Evolutionary conservation across 768 basidiomycete species (phyloP).

Genomic region (Leccinum arenicola): DNA sequence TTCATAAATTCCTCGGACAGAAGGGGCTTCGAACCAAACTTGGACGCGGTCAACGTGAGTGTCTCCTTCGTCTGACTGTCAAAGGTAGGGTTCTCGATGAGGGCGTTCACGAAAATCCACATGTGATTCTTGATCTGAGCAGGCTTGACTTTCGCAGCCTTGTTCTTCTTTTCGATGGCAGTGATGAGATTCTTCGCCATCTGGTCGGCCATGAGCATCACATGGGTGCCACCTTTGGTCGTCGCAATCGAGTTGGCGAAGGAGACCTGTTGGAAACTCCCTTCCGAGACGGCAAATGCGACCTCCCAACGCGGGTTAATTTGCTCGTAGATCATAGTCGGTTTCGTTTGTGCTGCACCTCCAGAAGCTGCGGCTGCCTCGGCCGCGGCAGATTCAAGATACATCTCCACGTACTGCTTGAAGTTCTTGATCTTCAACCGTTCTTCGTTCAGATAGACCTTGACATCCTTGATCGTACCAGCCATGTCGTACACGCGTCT

Average conservation of each 20-base stretch:
- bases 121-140: constrained; percentile 96
- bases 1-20: constrained; percentile 94
- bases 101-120: constrained; percentile 95
- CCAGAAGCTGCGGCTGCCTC: constrained; percentile 68
- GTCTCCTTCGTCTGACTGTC: constrained; percentile 99
- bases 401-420: constrained; percentile 96
- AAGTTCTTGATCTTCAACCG: constrained; percentile 91
- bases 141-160: constrained; percentile 89
- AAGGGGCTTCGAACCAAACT: constrained; percentile 86
- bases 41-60: constrained; percentile 78
- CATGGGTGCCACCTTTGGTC: constrained; percentile 94
- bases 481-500: constrained; percentile 97
- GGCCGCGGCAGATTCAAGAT: constrained; percentile 73
- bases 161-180: constrained; percentile 94
- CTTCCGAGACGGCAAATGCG: constrained; percentile 92
- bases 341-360: constrained; percentile 77
- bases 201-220: constrained; percentile 80
- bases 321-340: constrained; percentile 77
- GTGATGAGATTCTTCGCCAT: constrained; percentile 81
- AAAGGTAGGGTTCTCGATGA: constrained; percentile 97
- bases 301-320: constrained; percentile 88
- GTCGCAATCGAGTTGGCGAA: constrained; percentile 98
- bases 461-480: constrained; percentile 90
- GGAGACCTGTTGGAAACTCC: constrained; percentile 89
- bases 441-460: constrained; percentile 92